Evolutionary conservation across 169 alveolate species (phyloP).

Genomic region (Cryptosporidium canis): DNA sequence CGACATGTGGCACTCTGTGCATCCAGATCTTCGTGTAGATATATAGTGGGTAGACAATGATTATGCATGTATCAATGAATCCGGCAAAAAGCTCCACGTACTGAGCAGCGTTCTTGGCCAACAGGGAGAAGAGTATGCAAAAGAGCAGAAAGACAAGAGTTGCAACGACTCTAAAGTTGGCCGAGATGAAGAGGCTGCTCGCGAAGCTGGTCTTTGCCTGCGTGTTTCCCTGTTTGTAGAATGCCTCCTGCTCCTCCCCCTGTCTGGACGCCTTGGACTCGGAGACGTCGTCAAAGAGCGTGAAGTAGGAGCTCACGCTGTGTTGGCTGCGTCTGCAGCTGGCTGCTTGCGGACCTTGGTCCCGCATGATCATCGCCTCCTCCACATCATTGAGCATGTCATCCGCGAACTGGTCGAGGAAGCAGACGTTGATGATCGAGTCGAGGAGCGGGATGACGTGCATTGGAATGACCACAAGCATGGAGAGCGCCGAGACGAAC

Average conservation of each 20-base stretch:
- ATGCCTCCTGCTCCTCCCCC: neutral
- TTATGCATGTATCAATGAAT: slow-evolving; percentile 44
- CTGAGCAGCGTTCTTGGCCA: slow-evolving; percentile 69
- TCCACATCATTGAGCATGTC: slow-evolving; percentile 39
- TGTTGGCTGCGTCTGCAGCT: slow-evolving; percentile 19
- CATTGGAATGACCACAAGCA: slow-evolving; percentile 67
- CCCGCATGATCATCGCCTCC: slow-evolving; percentile 41
- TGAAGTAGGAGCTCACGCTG: slow-evolving; percentile 62
- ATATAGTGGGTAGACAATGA: slow-evolving; percentile 41
- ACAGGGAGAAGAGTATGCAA: slow-evolving; percentile 33
- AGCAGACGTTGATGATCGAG: slow-evolving; percentile 17
- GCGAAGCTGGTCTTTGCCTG: neutral
- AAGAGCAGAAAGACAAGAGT: slow-evolving; percentile 5
- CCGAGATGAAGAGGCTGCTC: neutral
- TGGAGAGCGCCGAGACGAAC: slow-evolving; percentile 40
- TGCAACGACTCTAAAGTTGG: slow-evolving; percentile 16
- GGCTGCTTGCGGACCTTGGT: neutral
- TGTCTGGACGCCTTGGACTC: neutral
- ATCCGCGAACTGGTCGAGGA: slow-evolving; percentile 20
- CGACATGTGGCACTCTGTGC: slow-evolving; percentile 8
- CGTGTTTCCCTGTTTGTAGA: neutral
- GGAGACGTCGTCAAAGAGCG: neutral
- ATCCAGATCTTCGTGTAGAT: slow-evolving; percentile 41
- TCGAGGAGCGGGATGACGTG: slow-evolving; percentile 59
- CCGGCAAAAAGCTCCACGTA: slow-evolving; percentile 70